Percentiles rank a stretch among this genome's conserved stretches.
phyloP scores from a whole-genome alignment of 441 rosid genomes.

The Eutrema salsugineum region DNA sequence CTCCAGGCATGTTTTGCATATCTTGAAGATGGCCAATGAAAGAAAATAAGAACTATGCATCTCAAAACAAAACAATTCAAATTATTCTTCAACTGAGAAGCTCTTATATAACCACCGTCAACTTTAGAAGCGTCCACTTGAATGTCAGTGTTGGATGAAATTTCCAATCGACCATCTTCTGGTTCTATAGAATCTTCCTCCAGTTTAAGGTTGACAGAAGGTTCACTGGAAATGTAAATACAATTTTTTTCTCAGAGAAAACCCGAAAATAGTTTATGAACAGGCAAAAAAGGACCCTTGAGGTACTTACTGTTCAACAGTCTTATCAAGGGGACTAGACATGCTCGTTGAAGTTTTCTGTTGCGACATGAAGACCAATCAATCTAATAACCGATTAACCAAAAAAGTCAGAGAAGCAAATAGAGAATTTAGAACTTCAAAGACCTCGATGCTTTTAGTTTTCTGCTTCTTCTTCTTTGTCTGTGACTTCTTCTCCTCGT shows the following conservation, averaged over 20 bases:
- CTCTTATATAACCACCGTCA: not conserved
- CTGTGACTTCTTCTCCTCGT: not conserved
- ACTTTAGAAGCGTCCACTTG: not conserved
- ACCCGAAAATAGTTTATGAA: not conserved
- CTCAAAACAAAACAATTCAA: not conserved
- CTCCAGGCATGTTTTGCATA: not conserved
- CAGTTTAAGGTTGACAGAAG: too few relatives aligned
- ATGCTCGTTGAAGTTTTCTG: conserved; percentile 8
- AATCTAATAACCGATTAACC: not conserved
- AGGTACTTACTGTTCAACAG: conserved; percentile 7
- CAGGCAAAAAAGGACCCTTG: not conserved
- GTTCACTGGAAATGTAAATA: too few relatives aligned
- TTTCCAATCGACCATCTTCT: not conserved
- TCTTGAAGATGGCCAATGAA: not conserved
- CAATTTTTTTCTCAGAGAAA: conserved; percentile 2
- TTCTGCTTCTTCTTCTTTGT: conserved; percentile 1
- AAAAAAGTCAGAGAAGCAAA: not conserved
- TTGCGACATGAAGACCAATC: not conserved
- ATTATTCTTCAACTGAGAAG: not conserved
- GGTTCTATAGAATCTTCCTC: too few relatives aligned
- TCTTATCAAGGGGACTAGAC: not conserved
- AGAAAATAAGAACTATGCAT: not conserved
- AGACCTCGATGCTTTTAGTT: not conserved
- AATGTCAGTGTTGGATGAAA: conserved; percentile 10
- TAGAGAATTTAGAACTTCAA: not conserved